phyloP scores from a whole-genome alignment of 2,329 filamentous ascomycete genomes.

The Scedosporium aurantiacum region DNA sequence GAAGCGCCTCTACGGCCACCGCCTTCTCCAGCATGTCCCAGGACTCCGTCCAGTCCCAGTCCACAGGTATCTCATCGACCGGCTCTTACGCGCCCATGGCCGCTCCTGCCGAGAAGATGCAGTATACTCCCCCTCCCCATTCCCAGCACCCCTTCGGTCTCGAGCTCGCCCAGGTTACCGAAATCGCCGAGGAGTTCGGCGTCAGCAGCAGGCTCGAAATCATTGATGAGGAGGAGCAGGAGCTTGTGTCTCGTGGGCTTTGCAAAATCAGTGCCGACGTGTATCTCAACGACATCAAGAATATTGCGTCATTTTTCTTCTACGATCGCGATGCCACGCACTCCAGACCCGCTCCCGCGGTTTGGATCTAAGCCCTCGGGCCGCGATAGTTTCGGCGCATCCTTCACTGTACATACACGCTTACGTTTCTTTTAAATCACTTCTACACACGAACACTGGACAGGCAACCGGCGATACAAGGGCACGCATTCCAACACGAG shows the following conservation, averaged over 20 bases:
- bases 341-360: constrained; percentile 20
- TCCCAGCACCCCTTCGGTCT: constrained; percentile 69
- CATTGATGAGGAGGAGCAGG: constrained; percentile 62
- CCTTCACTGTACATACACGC: constrained; percentile 2
- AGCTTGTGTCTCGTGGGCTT: constrained; percentile 59
- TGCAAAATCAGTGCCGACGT: constrained; percentile 67
- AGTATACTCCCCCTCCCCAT: constrained; percentile 17
- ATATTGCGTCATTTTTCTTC: constrained; percentile 54
- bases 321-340: constrained; percentile 17
- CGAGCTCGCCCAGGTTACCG: constrained; percentile 84
- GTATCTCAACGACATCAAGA: constrained; percentile 71
- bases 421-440: neutral
- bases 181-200: constrained; percentile 82
- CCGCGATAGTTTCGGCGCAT: neutral
- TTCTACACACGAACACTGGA: neutral
- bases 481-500: neutral
- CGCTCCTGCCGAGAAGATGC: neutral
- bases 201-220: constrained; percentile 47
- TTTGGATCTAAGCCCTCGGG: constrained; percentile 35
- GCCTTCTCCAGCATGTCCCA: constrained; percentile 37
- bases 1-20: constrained; percentile 45
- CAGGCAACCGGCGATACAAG: neutral
- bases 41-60: constrained; percentile 17
- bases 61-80: constrained; percentile 11
- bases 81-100: constrained; percentile 15